Evolutionary conservation across 176 grass and related monocot species (phyloP).

Genomic region (bread wheat (Triticum aestivum)): IWGSC_CS_RefSeq_v2.1 NC_057805.1:503656825-503657324

Average conservation of each 20-base stretch:
- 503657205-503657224: not conserved
- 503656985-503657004: not conserved
- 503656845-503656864: not conserved
- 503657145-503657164: not conserved
- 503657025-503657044: not conserved
- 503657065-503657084: constrained; percentile 5
- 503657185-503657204: not conserved
- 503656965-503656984: not conserved
- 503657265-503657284: not conserved
- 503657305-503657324: not conserved
- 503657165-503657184: not conserved
- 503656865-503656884: no score
- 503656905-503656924: not conserved
- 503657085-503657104: not conserved
- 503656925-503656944: not conserved
- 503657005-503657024: not conserved
- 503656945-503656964: not conserved
- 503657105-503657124: not conserved
- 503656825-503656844: not conserved
- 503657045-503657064: not conserved
- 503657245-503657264: not conserved
- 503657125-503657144: not conserved
- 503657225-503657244: not conserved
- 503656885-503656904: not conserved
- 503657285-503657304: not conserved